These are phyloP conservation scores for Thielaviopsis euricoi DNA, from an alignment of 2,329 filamentous ascomycete species.

Conservation along the genomic window DNA sequence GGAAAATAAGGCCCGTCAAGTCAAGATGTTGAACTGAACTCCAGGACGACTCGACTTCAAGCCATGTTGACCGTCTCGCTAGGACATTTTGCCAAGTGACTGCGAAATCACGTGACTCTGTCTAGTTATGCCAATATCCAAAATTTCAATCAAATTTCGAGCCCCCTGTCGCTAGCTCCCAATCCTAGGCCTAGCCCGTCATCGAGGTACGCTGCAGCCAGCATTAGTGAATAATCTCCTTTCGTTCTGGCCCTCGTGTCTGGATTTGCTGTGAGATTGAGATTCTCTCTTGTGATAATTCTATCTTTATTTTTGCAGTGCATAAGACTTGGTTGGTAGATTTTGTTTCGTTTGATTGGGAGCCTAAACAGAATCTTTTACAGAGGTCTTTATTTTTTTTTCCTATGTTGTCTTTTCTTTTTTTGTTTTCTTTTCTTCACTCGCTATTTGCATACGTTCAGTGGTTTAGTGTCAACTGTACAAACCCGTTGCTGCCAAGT, in stretches of 20 bases:
- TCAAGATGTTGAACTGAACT: background rate
- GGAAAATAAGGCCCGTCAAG: background rate
- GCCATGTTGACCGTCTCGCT: background rate
- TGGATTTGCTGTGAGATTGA: background rate
- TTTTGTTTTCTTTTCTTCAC: background rate
- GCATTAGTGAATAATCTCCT: background rate
- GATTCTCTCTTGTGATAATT: background rate
- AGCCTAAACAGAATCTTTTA: background rate
- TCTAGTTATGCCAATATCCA: background rate
- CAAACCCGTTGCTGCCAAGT: background rate
- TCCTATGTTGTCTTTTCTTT: background rate
- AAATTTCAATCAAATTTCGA: background rate
- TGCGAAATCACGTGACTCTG: background rate
- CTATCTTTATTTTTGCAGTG: background rate
- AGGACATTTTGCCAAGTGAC: background rate
- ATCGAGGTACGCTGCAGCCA: background rate
- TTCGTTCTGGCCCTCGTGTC: constrained; percentile 5
- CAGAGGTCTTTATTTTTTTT: background rate
- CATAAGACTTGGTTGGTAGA: background rate
- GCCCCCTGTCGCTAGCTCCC: background rate
- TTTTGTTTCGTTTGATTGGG: background rate
- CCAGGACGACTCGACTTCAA: too few species aligned
- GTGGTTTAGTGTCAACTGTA: background rate
- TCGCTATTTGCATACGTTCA: background rate
- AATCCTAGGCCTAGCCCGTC: background rate